These are phyloP conservation scores for Alternaria hordeiaustralica DNA, from an alignment of 2,329 filamentous ascomycete genomes.

Conservation along the genomic window DNA sequence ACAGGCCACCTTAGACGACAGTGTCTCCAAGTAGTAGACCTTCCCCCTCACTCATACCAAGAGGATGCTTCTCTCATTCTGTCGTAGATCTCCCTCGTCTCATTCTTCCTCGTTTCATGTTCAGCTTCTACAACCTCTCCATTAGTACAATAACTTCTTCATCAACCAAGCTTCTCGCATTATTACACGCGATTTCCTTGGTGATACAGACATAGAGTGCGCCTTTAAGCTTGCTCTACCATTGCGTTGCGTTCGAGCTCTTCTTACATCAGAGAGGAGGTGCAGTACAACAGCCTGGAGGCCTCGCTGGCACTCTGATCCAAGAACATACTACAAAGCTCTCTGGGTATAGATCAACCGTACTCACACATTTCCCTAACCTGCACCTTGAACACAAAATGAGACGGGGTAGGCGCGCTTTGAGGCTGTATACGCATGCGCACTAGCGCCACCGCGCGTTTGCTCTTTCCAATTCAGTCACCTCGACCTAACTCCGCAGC, in stretches of 20 bases:
- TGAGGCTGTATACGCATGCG: neutral
- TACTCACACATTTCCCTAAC: neutral
- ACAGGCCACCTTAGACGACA: neutral
- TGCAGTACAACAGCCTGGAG: neutral
- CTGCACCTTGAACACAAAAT: neutral
- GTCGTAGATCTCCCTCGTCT: neutral
- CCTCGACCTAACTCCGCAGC: neutral
- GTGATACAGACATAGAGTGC: neutral
- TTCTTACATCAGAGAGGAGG: neutral
- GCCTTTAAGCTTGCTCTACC: neutral
- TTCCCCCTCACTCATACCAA: neutral
- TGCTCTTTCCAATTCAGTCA: slow-evolving; percentile 9
- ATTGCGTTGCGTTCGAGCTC: neutral
- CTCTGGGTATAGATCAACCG: neutral
- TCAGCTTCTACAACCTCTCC: neutral
- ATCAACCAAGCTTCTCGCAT: neutral
- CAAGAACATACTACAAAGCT: neutral
- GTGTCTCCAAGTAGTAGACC: neutral
- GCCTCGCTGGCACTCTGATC: neutral
- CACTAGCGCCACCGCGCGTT: slow-evolving; percentile 1
- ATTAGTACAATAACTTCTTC: neutral
- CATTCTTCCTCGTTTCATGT: neutral
- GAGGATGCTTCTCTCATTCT: neutral
- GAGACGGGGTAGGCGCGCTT: neutral
- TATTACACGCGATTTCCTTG: neutral